phyloP scores from a whole-genome alignment of 805 yeast genomes.

The Debaryomyces castellii region DNA sequence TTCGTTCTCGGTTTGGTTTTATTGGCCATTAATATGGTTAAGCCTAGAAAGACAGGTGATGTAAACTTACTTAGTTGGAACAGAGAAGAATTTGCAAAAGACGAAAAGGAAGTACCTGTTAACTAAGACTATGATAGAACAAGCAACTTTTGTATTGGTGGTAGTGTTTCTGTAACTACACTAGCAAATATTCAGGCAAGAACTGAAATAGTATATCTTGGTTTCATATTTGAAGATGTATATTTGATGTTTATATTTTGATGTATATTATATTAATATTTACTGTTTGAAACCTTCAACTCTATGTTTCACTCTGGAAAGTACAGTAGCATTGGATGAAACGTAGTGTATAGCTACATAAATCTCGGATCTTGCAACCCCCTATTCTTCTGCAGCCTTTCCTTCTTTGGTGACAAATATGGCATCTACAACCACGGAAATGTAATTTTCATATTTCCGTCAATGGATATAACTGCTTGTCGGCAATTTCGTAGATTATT shows the following conservation, averaged over 20 bases:
- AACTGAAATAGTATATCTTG: background rate
- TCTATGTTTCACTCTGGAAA: background rate
- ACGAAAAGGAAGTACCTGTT: constrained; percentile 9
- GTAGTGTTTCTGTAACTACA: background rate
- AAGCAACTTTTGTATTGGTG: background rate
- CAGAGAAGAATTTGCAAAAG: constrained; percentile 32
- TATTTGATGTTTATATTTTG: no score
- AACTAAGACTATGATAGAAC: background rate
- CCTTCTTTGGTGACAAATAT: background rate
- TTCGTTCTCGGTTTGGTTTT: constrained; percentile 54
- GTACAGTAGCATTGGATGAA: no score
- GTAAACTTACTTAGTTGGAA: constrained; percentile 74
- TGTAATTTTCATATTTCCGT: no score
- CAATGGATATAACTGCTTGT: no score
- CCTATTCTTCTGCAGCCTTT: background rate
- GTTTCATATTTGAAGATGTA: background rate
- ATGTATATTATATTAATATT: background rate
- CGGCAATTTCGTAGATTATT: no score
- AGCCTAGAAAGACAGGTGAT: constrained; percentile 74
- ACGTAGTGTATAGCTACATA: no score
- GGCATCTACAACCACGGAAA: no score
- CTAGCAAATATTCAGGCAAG: background rate
- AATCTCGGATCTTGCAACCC: background rate
- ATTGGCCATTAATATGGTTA: constrained; percentile 53
- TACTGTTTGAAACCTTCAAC: no score